Evolutionary conservation across 73 alveolate species (phyloP), one percentile per base, ranked within the genome.

Genomic region (Breviolum minutum): DNA sequence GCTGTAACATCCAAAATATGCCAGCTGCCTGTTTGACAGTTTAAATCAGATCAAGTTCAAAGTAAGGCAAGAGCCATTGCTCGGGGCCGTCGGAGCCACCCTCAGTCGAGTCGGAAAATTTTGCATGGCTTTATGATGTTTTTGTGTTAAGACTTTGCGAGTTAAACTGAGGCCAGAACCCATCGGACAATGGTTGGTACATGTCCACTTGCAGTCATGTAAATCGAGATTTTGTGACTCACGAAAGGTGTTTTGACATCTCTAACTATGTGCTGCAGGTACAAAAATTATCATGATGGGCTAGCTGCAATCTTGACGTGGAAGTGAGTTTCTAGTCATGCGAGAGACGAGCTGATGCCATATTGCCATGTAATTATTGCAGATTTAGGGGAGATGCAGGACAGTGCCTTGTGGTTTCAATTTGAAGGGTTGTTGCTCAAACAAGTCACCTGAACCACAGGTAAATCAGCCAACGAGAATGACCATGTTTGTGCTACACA

Each of bases 141-240:
- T 7, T 27, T 48, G 7, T 29, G 24, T 7, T 26, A 60, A 27
- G 10, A 22, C 0, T 10, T 22, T 0, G 7, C 17, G 27, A 9
- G 32, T 5, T 5, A 30, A 13, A 60, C 61, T 6, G 20, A 63
- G n/a, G 5, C 26, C 29, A 9, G 32, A 22, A 70, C 96, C 96
- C 87, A 89, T 89, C 96, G 22, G 85, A 40, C 87, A 89, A 69
- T 8, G 74, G 96, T 69, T 89, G 87, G 76, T 89, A 89, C 96
- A 89, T 89, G 81, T 62, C 77, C 54, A 40, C 54, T 40, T 40
- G 54, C 54, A 40, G 54, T 40, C 54, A 40, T 40, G 54, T 40
- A 40, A 40, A 40, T 40, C 54, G 54, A 40, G 54, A 40, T 2
- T 2, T 2, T 2, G 54, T 40, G 54, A 40, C 54, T 40, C 54